These are phyloP conservation scores for Ustilago loliicola DNA, from an alignment of 1,284 basidiomycete species.

Conservation along the genomic window DNA sequence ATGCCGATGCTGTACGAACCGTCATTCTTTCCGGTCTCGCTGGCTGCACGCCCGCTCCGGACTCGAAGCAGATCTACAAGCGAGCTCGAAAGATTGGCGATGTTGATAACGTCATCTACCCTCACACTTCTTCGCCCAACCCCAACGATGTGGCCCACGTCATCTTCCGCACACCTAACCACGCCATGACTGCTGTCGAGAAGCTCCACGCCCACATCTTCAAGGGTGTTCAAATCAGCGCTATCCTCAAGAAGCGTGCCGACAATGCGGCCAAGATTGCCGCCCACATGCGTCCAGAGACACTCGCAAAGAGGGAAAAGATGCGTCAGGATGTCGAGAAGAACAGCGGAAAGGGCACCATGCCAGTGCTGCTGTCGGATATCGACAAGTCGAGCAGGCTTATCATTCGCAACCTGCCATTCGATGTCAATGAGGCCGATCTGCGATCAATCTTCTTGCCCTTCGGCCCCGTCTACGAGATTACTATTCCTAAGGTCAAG, in stretches of 20 bases:
- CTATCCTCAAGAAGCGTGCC: conserved; percentile 89
- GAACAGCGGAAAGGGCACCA: conserved; percentile 49
- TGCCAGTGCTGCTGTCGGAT: conserved; percentile 45
- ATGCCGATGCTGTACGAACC: conserved; percentile 65
- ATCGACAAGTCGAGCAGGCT: conserved; percentile 76
- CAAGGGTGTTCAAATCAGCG: conserved; percentile 87
- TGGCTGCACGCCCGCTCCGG: conserved; percentile 56
- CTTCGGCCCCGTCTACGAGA: conserved; percentile 87
- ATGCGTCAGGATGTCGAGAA: conserved; percentile 69
- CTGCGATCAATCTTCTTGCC: conserved; percentile 88
- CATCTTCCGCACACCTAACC: conserved; percentile 79
- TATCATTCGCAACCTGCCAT: conserved; percentile 92
- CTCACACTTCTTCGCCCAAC: conserved; percentile 33
- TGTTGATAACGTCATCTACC: conserved; percentile 66
- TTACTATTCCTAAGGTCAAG: conserved; percentile 78
- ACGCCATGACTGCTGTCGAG: conserved; percentile 80
- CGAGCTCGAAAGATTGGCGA: conserved; percentile 67
- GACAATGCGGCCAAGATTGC: conserved; percentile 76
- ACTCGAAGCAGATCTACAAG: conserved; percentile 67
- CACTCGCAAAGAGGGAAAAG: conserved; percentile 71
- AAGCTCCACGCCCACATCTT: conserved; percentile 94
- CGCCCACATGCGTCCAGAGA: conserved; percentile 71
- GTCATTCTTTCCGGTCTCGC: conserved; percentile 64
- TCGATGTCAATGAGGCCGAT: conserved; percentile 78
- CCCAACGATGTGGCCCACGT: conserved; percentile 76